Evolutionary conservation across 108 stramenopile species (phyloP).

Genomic region (Stephanodiscus triporus): DNA sequence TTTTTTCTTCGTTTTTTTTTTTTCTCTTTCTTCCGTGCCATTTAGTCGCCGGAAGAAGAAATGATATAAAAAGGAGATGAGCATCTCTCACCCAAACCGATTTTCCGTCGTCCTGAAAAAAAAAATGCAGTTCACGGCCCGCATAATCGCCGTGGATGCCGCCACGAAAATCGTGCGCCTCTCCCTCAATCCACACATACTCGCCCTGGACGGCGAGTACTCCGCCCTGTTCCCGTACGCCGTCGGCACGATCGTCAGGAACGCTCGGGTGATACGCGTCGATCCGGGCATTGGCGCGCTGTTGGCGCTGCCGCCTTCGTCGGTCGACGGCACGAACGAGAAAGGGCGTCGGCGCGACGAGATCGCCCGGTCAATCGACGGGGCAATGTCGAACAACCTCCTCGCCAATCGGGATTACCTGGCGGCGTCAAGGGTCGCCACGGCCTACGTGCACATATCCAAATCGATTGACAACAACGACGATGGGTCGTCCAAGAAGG

Average conservation of each 20-base stretch:
- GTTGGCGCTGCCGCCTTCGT: constrained; percentile 57
- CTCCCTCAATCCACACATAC: constrained; percentile 70
- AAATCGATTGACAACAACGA: constrained; percentile 74
- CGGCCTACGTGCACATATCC: constrained; percentile 88
- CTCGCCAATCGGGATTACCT: constrained; percentile 52
- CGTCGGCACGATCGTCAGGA: constrained; percentile 64
- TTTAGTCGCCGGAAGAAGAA: no score
- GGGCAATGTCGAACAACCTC: constrained; percentile 50
- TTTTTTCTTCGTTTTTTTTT: background rate
- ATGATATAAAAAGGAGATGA: no score
- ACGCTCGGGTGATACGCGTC: constrained; percentile 75
- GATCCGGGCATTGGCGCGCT: constrained; percentile 89
- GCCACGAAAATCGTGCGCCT: constrained; percentile 80
- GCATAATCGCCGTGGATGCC: constrained; percentile 80
- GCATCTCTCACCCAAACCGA: background rate
- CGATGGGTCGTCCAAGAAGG: constrained; percentile 45
- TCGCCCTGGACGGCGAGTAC: constrained; percentile 44
- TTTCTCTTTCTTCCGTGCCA: constrained; percentile 2
- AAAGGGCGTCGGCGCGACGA: constrained; percentile 7
- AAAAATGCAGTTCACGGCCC: constrained; percentile 59
- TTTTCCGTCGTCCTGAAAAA: background rate
- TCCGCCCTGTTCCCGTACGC: constrained; percentile 28
- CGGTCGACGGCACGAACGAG: constrained; percentile 16
- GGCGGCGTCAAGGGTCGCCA: constrained; percentile 51
- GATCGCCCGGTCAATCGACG: constrained; percentile 25